Conservation (phyloP, 352 stramenopile species). For the Elongisporangium anandrum region DNA sequence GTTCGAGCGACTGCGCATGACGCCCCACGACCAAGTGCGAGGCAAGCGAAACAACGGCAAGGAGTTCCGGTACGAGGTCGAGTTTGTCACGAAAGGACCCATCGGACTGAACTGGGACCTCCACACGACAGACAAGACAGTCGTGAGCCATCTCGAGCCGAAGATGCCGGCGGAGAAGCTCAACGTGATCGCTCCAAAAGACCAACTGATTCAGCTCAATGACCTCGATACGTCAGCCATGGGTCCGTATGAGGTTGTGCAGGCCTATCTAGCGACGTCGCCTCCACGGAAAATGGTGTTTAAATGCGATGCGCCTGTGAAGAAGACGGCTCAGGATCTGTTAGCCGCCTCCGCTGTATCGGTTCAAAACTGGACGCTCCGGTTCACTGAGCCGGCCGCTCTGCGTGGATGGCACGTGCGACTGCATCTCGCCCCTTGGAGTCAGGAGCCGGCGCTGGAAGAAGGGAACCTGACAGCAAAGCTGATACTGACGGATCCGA, state of each 20-base stretch:
- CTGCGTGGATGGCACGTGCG: constrained; percentile 44
- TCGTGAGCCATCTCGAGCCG: constrained; percentile 58
- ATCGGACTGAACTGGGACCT: constrained; percentile 76
- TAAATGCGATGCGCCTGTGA: constrained; percentile 17
- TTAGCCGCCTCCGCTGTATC: not conserved
- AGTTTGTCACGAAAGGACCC: constrained; percentile 45
- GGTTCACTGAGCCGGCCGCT: constrained; percentile 37
- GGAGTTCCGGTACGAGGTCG: constrained; percentile 67
- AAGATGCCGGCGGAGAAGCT: constrained; percentile 38
- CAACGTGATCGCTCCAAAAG: constrained; percentile 41
- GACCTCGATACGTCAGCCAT: constrained; percentile 58
- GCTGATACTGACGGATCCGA: constrained; percentile 30
- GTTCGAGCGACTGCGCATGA: constrained; percentile 46
- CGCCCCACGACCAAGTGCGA: constrained; percentile 30
- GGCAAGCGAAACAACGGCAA: constrained; percentile 34
- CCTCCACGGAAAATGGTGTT: constrained; percentile 54
- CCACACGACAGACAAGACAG: constrained; percentile 32
- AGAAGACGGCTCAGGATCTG: constrained; percentile 11
- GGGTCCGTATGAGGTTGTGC: constrained; percentile 42
- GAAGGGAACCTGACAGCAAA: constrained; percentile 11
- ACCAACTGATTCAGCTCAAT: constrained; percentile 66
- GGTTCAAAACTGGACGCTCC: constrained; percentile 49
- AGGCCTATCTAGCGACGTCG: constrained; percentile 37
- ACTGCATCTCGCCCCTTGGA: constrained; percentile 61
- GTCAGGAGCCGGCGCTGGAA: constrained; percentile 19